Base-by-base conservation (phyloP, 1,284 basidiomycete species). In the Naganishia liquefaciens region DNA sequence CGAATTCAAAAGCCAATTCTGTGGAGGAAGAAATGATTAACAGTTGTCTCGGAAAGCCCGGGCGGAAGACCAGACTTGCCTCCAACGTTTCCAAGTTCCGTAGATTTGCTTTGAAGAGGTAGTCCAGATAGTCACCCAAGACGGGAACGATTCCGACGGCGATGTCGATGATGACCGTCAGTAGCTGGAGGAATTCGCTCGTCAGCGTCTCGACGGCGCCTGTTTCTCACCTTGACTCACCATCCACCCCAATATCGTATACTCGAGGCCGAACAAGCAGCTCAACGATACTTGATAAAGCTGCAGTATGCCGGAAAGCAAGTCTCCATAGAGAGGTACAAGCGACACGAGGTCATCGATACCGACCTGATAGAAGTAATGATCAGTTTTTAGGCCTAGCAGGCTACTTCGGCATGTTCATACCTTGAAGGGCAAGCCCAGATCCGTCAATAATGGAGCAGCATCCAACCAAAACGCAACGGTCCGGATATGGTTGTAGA, bases 381-480 rank as follows among this genome's bases (percentile, higher is more conserved):
- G 30, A 51, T 49, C 25, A 43, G 15, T 13, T 21, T 28, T 33
- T 5, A 0, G 7, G 40, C 10, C 4, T 1, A 42, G 6, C 25
- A 19, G 17, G 52, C 28, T 1, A 13, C 17, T 50, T 39, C 1
- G 1, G 5, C 54, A 39, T 19, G 15, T 51, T n/a, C 74, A 69
- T 62, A 76, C 74, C 60, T 75, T 70, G 72, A 80, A 79, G 1
- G 79, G 79, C 17, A 80, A 67, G 0, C 78, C 78, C 4, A 79
- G 69, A 62, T 80, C 77, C 11, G 77, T 67, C 13, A 79, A 70
- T 0, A 76, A 57, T 3, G 79, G 79, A n/a, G 76, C 70, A 7
- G 77, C 77, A 67, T 80, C 79, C n/a, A 79, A 72, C 72, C 75
- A 77, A 63, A 75, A 79, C 0, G 77, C 77, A 1, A 77, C 71